phyloP scores from a whole-genome alignment of 257 asterid genomes.

The Leonotis leonurus region DNA sequence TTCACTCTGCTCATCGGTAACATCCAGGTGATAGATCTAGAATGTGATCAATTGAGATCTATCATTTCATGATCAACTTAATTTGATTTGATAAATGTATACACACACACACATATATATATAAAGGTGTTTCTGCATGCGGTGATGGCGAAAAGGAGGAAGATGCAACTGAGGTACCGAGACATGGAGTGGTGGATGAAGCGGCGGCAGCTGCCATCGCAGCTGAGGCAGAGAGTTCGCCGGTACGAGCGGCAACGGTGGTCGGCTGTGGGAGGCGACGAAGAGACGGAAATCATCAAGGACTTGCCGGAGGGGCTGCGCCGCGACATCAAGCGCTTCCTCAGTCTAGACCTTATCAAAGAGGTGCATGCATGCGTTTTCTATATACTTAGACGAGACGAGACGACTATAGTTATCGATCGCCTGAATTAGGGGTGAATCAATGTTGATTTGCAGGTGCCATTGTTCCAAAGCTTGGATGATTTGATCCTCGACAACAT shows the following conservation, averaged over 20 bases:
- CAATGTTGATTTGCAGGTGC: conserved; percentile 42
- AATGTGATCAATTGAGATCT: background rate
- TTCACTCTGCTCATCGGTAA: conserved; percentile 91
- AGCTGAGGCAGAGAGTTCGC: conserved; percentile 68
- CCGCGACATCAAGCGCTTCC: conserved; percentile 86
- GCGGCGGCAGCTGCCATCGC: conserved; percentile 79
- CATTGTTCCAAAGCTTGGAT: conserved; percentile 73
- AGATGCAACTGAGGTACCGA: conserved; percentile 80
- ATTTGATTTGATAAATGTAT: background rate
- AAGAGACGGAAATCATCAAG: conserved; percentile 66
- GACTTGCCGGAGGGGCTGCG: conserved; percentile 90
- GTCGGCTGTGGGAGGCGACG: conserved; percentile 69
- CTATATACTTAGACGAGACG: too few relatives aligned
- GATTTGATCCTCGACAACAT: conserved; percentile 91
- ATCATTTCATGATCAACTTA: too few relatives aligned
- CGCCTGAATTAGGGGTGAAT: background rate
- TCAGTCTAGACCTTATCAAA: conserved; percentile 69
- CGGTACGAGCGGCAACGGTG: conserved; percentile 73
- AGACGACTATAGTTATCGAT: too few relatives aligned
- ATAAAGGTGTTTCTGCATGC: conserved; percentile 96
- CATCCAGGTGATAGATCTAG: conserved; percentile 62
- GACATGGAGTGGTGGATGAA: conserved; percentile 99
- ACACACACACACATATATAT: too few relatives aligned
- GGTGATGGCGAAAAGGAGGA: conserved; percentile 87
- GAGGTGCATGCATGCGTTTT: conserved; percentile 35